Base-by-base conservation (phyloP, 495 filamentous ascomycete genomes). In the Chaetomium cochliodes region DNA sequence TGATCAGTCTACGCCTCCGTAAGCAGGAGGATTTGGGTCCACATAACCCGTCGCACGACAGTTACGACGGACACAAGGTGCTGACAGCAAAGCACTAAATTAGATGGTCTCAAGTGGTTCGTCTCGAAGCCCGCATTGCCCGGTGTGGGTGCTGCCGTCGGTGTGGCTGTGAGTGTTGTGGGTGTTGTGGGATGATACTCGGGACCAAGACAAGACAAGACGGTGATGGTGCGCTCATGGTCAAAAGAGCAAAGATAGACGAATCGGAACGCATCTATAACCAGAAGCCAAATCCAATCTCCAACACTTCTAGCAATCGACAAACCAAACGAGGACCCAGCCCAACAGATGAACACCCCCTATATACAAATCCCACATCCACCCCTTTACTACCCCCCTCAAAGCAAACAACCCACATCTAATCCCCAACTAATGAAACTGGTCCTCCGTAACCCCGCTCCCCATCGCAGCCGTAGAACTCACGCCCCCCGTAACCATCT, bases 401-500 rank as follows among this genome's bases (percentile, higher is more conserved):
- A 50, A 20, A 18, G 4, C 41, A 44, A 5, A 2, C 16, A 16
- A 44, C 41, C 12, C 8, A 3, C 39, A 41, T 15, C 39, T 11
- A 44, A 3, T 22, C 18, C 18, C 44, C 4, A 18, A 7, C 58
- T 66, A 85, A 70, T 85, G 78, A 64, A 98, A 98, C 81, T 98
- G 94, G 74, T 96, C 92, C 83, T 98, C 94, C 15, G 94, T 98
- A 59, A 98, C 94, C 52, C 96, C 94, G 81, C 91, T 91, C 13
- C 94, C 94, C 94, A 98, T 98, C 5, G 94, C 94, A 44, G 88
- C 89, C 1, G 94, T 98, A 54, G 85, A 89, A 73, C 88, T 93
- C 58, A 98, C 87, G 68, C 94, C 94, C 8, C 94, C 96, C 7
- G 87, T 92, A 13, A 98, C 92, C 94, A 98, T 97, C 85, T 96